Conservation (phyloP, 352 stramenopile genomes). For the Phytophthora kernoviae region DNA sequence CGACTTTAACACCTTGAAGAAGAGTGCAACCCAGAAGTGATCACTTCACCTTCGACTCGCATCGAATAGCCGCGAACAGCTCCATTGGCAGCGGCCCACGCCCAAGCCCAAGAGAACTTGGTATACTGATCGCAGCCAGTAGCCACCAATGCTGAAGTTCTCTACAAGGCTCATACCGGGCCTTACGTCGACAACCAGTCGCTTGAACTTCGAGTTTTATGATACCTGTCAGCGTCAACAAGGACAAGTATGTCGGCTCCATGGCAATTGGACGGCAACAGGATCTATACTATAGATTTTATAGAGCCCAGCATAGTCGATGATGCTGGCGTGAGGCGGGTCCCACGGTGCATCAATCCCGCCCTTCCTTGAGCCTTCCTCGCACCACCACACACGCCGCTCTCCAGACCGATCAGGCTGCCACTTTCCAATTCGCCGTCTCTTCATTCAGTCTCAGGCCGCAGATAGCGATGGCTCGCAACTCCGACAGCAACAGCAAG, state of each 20-base stretch:
- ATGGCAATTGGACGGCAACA: neutral
- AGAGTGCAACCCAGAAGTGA: neutral
- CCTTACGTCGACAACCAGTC: neutral
- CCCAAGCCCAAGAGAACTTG: too few relatives aligned
- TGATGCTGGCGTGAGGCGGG: neutral
- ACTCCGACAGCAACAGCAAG: slow-evolving; percentile 25
- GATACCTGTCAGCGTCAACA: slow-evolving; percentile 1
- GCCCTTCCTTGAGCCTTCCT: neutral
- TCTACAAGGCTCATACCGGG: neutral
- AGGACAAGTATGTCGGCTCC: neutral
- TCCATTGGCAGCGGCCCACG: neutral
- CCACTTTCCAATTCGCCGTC: slow-evolving; percentile 8
- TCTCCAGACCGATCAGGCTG: neutral
- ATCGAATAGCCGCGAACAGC: neutral
- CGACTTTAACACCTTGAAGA: slow-evolving; percentile 1
- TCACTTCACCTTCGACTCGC: neutral
- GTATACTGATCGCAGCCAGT: too few relatives aligned
- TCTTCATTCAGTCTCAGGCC: neutral
- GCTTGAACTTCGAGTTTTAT: neutral
- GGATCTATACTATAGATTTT: neutral
- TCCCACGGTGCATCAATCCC: slow-evolving; percentile 7
- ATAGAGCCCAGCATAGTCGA: neutral
- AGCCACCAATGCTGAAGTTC: neutral
- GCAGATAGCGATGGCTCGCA: slow-evolving; percentile 15
- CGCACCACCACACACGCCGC: neutral